Conservation (phyloP, 345 rosid genomes). For the Euphorbia pulcherrima region DNA sequence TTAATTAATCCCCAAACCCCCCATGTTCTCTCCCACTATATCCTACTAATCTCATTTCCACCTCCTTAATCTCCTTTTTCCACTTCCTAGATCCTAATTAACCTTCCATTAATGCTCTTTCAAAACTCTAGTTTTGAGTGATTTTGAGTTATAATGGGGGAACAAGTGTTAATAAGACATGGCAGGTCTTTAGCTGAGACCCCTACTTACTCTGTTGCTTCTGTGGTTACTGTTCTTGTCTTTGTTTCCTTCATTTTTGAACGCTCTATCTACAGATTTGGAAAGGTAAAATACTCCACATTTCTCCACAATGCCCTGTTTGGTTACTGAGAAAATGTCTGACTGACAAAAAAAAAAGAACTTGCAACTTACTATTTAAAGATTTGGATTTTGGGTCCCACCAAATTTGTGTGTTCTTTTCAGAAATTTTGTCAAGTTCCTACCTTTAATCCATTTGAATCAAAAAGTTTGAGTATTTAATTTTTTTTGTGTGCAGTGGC, state of each 20-base stretch:
- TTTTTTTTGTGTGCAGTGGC: conserved; percentile 51
- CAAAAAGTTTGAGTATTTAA: background rate
- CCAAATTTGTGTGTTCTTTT: background rate
- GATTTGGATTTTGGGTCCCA: background rate
- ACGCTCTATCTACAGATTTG: conserved; percentile 80
- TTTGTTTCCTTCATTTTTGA: conserved; percentile 42
- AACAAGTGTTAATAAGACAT: conserved; percentile 10
- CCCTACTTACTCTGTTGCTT: conserved; percentile 87
- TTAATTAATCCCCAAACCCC: background rate
- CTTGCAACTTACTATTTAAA: background rate
- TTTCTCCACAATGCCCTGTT: background rate
- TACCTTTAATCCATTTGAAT: no score
- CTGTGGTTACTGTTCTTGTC: conserved; percentile 55
- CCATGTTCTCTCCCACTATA: conserved; percentile 4
- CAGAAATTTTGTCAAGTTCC: background rate
- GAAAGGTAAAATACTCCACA: conserved; percentile 44
- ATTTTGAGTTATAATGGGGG: background rate
- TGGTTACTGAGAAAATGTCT: conserved; percentile 17
- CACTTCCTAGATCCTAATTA: conserved; percentile 12
- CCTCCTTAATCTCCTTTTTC: background rate
- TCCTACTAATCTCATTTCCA: background rate
- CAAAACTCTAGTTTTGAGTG: no score
- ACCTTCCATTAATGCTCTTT: background rate
- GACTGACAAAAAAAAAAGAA: conserved; percentile 1
- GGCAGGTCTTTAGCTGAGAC: conserved; percentile 77